Base-by-base conservation (phyloP, 2,329 filamentous ascomycete genomes). In the Elsinoe perseae region DNA sequence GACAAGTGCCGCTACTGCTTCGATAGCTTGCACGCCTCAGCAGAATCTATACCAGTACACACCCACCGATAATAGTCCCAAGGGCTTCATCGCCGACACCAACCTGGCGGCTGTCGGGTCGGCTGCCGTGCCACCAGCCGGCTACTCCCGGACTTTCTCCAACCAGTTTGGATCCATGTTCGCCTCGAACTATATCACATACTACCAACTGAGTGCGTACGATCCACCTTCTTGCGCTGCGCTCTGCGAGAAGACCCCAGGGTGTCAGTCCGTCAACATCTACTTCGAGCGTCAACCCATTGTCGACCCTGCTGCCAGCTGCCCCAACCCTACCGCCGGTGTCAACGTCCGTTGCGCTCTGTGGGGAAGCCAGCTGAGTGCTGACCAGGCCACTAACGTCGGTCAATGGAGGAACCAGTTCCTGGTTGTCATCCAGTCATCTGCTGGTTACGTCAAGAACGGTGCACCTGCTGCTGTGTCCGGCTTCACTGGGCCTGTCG, bases 341-440 rank as follows among this genome's bases (percentile, higher is more conserved):
- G 34, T 56, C 5, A 14, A 12, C 2, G 43, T 60, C 10, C 48
- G 38, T 23, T 60, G 59, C 38, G 55, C 55, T 9, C 52, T 60
- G 2, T 60, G 50, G 27, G 50, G 54, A 16, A 40, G 18, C 27
- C 14, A n/a, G 2, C 30, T 60, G 8, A 38, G 28, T 18, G 30
- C 50, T 2, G 57, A 61, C 2, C 60, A 57, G 6, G 66, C 65
- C 0, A 65, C 58, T 46, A 68, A 68, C 59, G 56, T 57, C 8
- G 65, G 65, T 16, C 54, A 65, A 20, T 64, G 56, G 34, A 59
- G 64, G 8, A 59, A 60, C 9, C 56, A 64, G 16, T 68, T 68
- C 53, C 58, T 66, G 38, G 60, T 65, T n/a, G 64, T 65, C 56
- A 65, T 66, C 25, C 53, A 56, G 21, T 56, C 57, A 3, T 58